Evolutionary conservation across 306 rosid species (phyloP).

Genomic region (Ormosia semicastrata): DNA sequence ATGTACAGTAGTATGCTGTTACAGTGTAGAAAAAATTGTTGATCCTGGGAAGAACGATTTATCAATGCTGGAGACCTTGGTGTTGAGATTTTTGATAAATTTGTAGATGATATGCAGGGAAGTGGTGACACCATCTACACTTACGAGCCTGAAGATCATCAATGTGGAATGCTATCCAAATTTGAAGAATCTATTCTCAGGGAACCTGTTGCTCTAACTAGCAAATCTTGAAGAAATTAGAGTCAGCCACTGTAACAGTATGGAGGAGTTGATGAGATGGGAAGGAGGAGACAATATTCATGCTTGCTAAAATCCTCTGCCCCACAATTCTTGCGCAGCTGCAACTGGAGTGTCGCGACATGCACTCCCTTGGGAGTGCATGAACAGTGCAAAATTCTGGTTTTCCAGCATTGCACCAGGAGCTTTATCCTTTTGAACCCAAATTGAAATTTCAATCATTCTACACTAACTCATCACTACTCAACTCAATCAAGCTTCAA

Average conservation of each 20-base stretch:
- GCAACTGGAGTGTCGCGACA: no score
- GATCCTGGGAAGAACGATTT: neutral
- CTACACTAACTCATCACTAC: no score
- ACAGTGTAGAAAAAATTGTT: neutral
- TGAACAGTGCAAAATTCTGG: no score
- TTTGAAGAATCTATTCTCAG: conserved; percentile 21
- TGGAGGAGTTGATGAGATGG: conserved; percentile 15
- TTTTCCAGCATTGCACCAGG: no score
- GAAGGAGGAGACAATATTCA: neutral
- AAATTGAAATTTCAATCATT: no score
- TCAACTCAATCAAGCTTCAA: no score
- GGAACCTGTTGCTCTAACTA: conserved; percentile 5
- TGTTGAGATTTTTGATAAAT: conserved; percentile 1
- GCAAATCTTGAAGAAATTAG: conserved; percentile 18
- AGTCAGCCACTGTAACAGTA: conserved; percentile 5
- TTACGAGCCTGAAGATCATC: conserved; percentile 9
- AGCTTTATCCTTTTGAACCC: no score
- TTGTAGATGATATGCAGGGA: neutral
- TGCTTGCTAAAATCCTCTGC: neutral
- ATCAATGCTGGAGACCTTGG: conserved; percentile 8
- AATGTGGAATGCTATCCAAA: conserved; percentile 14
- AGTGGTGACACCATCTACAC: neutral
- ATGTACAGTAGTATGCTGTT: neutral
- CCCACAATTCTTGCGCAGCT: no score
- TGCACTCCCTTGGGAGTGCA: no score